A percentile compares a stretch with the other conserved stretches of the same genome.
Conservation (phyloP, 73 alveolate genomes). For the Breviolum minutum region DNA sequence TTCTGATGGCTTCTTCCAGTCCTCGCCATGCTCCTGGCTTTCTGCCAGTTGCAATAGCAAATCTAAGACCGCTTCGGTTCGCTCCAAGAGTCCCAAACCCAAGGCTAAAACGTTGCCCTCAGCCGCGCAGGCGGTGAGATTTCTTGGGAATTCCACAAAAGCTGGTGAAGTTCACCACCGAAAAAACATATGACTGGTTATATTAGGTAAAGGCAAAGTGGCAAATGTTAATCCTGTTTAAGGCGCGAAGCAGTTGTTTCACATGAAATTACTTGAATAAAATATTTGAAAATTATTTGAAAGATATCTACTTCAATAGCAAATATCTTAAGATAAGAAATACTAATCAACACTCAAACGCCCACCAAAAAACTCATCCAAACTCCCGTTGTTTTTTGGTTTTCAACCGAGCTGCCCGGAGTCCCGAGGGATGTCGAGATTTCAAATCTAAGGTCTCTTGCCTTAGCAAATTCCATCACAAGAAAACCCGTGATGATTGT, state of each 20-base stretch:
- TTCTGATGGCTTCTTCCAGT: neutral
- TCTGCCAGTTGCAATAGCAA: slow-evolving; percentile 91
- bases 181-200: neutral
- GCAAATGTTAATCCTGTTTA: no score
- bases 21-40: slow-evolving; percentile 65
- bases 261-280: no score
- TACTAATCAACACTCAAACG: no score
- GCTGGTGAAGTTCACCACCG: no score
- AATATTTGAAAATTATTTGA: no score
- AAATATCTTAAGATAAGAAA: no score
- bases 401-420: slow-evolving; percentile 28
- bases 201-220: neutral
- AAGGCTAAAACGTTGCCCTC: slow-evolving; percentile 90
- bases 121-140: neutral
- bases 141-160: neutral
- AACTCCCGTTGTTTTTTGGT: no score
- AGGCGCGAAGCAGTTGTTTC: no score
- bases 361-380: no score
- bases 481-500: neutral
- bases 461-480: neutral
- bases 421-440: slow-evolving; percentile 24
- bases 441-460: neutral
- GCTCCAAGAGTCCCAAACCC: slow-evolving; percentile 80
- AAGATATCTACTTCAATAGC: no score
- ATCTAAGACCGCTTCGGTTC: slow-evolving; percentile 86